Evolutionary conservation across 2,329 filamentous ascomycete species (phyloP).

Genomic region (Botrytis fragariae): DNA sequence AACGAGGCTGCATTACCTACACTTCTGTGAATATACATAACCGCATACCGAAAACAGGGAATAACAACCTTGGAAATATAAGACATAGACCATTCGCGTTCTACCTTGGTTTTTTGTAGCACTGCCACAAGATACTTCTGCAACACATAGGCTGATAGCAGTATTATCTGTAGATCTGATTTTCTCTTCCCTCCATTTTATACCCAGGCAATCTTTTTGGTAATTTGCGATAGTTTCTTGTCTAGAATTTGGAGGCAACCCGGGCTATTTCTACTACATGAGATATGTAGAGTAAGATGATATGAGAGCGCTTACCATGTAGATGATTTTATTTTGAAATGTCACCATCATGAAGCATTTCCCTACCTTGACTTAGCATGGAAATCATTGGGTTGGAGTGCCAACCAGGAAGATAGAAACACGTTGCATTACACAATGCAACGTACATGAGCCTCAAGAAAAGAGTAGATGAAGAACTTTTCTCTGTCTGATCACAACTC

Average conservation of each 20-base stretch:
- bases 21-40: conserved; percentile 28
- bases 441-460: not conserved
- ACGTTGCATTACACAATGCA: not conserved
- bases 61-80: conserved; percentile 54
- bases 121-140: conserved; percentile 27
- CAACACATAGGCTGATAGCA: conserved; percentile 57
- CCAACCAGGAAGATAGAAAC: not conserved
- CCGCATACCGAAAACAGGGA: conserved; percentile 21
- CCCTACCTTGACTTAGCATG: conserved; percentile 35
- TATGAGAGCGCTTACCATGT: conserved; percentile 3
- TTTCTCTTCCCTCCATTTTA: conserved; percentile 65
- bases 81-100: conserved; percentile 47
- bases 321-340: conserved; percentile 22
- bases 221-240: conserved; percentile 67
- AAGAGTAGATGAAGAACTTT: not conserved
- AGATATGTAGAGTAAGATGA: not conserved
- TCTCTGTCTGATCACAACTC: not conserved
- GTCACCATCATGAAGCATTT: conserved; percentile 51
- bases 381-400: not conserved
- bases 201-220: conserved; percentile 53
- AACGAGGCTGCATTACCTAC: conserved; percentile 59
- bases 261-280: conserved; percentile 65
- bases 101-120: not conserved
- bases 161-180: conserved; percentile 64
- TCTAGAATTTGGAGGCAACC: conserved; percentile 67